These are phyloP conservation scores for Thalassiosira ordinaria DNA, from an alignment of 352 stramenopile species.

Conservation along the genomic window DNA sequence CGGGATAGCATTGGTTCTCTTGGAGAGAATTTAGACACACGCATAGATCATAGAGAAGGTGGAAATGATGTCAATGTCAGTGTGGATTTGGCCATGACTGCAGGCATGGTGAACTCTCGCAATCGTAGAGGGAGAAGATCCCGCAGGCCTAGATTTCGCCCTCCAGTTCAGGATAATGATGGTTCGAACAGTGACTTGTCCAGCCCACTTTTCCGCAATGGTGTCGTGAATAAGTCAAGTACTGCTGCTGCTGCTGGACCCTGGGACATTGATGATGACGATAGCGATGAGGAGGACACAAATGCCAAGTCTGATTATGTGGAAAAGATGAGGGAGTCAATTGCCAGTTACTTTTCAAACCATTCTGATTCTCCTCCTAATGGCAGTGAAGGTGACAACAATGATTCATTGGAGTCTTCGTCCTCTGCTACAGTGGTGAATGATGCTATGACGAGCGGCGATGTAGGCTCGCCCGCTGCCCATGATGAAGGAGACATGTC, in stretches of 20 bases:
- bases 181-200: background rate
- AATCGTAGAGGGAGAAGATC: no score
- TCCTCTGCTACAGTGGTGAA: no score
- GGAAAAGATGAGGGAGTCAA: slow-evolving; percentile 26
- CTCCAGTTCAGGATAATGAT: background rate
- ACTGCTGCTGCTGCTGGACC: background rate
- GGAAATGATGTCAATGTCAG: slow-evolving; percentile 3
- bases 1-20: background rate
- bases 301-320: slow-evolving; percentile 18
- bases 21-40: background rate
- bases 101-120: background rate
- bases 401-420: slow-evolving; percentile 16
- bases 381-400: background rate
- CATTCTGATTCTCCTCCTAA: background rate
- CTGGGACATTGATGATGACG: slow-evolving; percentile 20
- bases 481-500: slow-evolving; percentile 3
- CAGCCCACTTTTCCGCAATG: no score
- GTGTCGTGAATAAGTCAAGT: no score
- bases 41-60: background rate
- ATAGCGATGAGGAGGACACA: slow-evolving; percentile 5
- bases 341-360: slow-evolving; percentile 31
- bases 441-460: no score
- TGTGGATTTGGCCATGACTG: slow-evolving; percentile 10
- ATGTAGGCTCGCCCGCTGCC: background rate
- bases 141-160: slow-evolving; percentile 3